phyloP scores from a whole-genome alignment of 345 rosid species.

The Firmiana major region DNA sequence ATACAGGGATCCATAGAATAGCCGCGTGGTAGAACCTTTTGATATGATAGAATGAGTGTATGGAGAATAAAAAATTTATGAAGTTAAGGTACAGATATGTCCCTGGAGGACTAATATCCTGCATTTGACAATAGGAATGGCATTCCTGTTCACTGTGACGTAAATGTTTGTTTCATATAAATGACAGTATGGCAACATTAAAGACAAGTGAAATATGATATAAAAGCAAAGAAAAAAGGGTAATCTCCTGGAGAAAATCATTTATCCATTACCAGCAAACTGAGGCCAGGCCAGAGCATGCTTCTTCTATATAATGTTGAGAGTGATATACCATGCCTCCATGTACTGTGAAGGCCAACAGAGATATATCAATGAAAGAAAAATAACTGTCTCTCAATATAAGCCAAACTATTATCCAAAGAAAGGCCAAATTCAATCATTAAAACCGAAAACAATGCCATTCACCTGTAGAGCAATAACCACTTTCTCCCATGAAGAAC shows the following conservation, averaged over 20 bases:
- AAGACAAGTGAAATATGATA: background rate
- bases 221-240: background rate
- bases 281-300: conserved; percentile 91
- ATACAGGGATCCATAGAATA: background rate
- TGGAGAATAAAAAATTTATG: background rate
- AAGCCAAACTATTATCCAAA: background rate
- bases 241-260: background rate
- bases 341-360: conserved; percentile 53
- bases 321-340: conserved; percentile 97
- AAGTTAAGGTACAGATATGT: background rate
- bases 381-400: background rate
- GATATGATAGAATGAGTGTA: background rate
- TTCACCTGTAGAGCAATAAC: conserved; percentile 86
- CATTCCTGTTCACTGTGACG: background rate
- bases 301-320: conserved; percentile 91
- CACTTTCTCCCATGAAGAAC: conserved; percentile 91
- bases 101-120: background rate
- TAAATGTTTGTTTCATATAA: background rate
- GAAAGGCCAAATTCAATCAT: background rate
- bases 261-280: conserved; percentile 68
- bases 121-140: background rate
- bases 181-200: background rate
- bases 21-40: background rate
- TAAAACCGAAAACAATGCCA: background rate
- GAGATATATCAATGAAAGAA: conserved; percentile 7